phyloP scores from a whole-genome alignment of 1,284 basidiomycete species.

The Vanrija sp. region DNA sequence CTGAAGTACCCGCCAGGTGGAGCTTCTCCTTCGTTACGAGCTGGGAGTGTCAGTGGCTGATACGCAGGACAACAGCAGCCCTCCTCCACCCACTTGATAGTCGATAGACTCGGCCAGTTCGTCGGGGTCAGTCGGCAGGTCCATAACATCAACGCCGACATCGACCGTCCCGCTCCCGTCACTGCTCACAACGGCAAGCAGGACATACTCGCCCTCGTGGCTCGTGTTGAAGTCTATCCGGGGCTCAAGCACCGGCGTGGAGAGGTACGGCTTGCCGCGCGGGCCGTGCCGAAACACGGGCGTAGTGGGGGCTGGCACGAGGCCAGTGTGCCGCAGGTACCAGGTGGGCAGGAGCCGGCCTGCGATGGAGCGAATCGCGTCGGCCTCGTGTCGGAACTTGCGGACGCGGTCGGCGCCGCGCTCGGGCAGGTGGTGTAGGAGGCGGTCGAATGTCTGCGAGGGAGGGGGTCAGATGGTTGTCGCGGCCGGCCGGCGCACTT shows the following conservation, averaged over 20 bases:
- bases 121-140: constrained; percentile 22
- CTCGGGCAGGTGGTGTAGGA: constrained; percentile 21
- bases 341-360: constrained; percentile 36
- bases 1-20: constrained; percentile 9
- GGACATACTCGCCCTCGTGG: constrained; percentile 38
- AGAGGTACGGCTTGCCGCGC: constrained; percentile 39
- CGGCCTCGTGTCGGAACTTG: constrained; percentile 29
- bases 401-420: constrained; percentile 24
- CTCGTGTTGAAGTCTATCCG: constrained; percentile 41
- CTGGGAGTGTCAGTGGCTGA: constrained; percentile 7
- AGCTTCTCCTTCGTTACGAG: constrained; percentile 27
- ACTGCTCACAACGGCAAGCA: constrained; percentile 23
- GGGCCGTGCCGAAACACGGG: constrained; percentile 21
- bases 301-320: constrained; percentile 10
- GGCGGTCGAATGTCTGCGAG: constrained; percentile 22
- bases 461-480: not conserved
- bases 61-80: too few relatives aligned
- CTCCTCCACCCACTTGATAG: constrained; percentile 16
- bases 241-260: constrained; percentile 16
- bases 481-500: not conserved
- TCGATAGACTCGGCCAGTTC: constrained; percentile 13
- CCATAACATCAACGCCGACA: constrained; percentile 43
- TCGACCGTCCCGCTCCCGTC: not conserved
- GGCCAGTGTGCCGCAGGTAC: constrained; percentile 24
- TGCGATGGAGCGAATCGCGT: constrained; percentile 31